A percentile compares a stretch with the other conserved stretches of the same genome.
phyloP scores from a whole-genome alignment of 2,329 filamentous ascomycete species.

The Cercospora sojina region DNA sequence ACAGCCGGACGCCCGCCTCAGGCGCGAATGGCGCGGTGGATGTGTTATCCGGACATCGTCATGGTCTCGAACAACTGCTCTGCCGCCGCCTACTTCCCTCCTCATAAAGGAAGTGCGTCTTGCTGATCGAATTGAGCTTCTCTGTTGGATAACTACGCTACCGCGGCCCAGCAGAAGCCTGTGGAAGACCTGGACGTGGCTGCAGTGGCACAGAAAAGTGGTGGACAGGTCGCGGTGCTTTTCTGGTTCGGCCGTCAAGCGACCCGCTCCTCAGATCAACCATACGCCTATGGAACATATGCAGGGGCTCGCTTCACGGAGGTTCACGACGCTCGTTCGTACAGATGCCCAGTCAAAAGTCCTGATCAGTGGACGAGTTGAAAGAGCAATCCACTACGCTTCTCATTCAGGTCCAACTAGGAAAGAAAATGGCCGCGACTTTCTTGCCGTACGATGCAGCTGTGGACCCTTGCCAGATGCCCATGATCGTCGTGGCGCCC shows the following conservation, averaged over 20 bases:
- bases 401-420: neutral
- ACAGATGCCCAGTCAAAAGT: neutral
- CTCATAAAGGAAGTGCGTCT: neutral
- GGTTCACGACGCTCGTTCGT: neutral
- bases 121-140: neutral
- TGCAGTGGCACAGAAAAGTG: constrained; percentile 3
- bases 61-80: neutral
- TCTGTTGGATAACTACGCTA: neutral
- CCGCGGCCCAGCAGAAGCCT: neutral
- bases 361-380: neutral
- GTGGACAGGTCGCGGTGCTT: neutral
- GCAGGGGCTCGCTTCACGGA: neutral
- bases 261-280: neutral
- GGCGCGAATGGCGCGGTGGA: neutral
- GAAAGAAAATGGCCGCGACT: constrained; percentile 1
- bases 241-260: neutral
- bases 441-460: neutral
- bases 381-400: neutral
- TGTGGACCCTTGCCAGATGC: neutral
- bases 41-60: neutral
- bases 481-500: neutral
- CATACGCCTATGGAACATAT: neutral
- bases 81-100: neutral
- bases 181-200: neutral
- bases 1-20: neutral